These are phyloP conservation scores for Fusarium nurragi DNA, from an alignment of 2,329 filamentous ascomycete species.

Conservation along the genomic window DNA sequence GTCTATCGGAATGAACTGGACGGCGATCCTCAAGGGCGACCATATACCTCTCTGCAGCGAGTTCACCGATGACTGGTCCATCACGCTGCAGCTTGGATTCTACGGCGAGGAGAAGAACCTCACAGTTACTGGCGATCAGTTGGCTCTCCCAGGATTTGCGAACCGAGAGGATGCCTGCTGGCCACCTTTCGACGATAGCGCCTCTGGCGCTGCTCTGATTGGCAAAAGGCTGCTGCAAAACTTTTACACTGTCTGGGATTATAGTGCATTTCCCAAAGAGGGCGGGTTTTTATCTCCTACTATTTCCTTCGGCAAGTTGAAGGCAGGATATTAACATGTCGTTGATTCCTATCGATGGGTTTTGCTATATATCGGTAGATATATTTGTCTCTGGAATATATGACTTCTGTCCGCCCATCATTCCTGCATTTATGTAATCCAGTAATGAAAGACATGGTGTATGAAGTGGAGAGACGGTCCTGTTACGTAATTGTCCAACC, in stretches of 20 bases:
- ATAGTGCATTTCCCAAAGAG: constrained; percentile 30
- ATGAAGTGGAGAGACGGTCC: too few species aligned
- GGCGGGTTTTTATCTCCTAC: constrained; percentile 5
- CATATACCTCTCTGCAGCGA: constrained; percentile 49
- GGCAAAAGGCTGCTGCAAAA: constrained; percentile 44
- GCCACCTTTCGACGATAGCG: constrained; percentile 47
- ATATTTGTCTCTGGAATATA: neutral
- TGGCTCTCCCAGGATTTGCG: constrained; percentile 48
- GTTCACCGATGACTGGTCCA: constrained; percentile 50
- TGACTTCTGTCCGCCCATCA: too few species aligned
- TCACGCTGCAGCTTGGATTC: constrained; percentile 44
- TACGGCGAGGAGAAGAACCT: constrained; percentile 37
- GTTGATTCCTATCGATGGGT: too few species aligned
- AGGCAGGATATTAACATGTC: constrained; percentile 5
- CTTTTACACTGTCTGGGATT: constrained; percentile 50
- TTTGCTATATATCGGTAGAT: neutral
- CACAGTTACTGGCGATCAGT: constrained; percentile 47
- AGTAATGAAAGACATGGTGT: too few species aligned
- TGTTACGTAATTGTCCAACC: too few species aligned
- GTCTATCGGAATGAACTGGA: constrained; percentile 51
- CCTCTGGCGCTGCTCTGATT: constrained; percentile 44
- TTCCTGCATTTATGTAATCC: too few species aligned
- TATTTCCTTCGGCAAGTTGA: constrained; percentile 41
- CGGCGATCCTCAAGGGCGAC: constrained; percentile 41
- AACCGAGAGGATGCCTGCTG: constrained; percentile 48